phyloP scores from a whole-genome alignment of 116 monocot genomes.

The Iris pallida region DNA sequence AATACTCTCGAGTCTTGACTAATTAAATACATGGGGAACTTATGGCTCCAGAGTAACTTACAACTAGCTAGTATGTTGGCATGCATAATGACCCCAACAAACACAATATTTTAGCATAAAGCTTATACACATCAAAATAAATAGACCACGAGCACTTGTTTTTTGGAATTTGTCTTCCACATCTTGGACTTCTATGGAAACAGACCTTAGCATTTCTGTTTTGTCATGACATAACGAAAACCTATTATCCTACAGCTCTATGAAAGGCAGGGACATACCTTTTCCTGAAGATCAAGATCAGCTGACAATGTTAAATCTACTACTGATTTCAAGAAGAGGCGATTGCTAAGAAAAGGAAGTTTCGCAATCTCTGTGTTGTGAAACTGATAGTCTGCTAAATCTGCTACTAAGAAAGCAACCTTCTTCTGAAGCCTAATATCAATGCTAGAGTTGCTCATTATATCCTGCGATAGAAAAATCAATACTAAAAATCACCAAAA shows the following conservation, averaged over 20 bases:
- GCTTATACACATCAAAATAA: too few relatives aligned
- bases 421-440: conserved; percentile 67
- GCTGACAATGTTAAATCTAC: conserved; percentile 38
- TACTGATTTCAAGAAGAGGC: conserved; percentile 49
- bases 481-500: not conserved
- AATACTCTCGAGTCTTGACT: too few relatives aligned
- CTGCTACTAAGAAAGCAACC: conserved; percentile 46
- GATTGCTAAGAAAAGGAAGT: conserved; percentile 34
- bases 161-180: too few relatives aligned
- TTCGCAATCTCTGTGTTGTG: conserved; percentile 20
- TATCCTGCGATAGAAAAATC: conserved; percentile 34
- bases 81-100: too few relatives aligned
- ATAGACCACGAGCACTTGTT: too few relatives aligned
- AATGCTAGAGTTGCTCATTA: conserved; percentile 41
- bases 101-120: too few relatives aligned
- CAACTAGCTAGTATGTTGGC: too few relatives aligned
- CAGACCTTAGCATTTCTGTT: too few relatives aligned
- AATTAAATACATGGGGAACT: too few relatives aligned
- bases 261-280: conserved; percentile 31
- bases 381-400: conserved; percentile 51
- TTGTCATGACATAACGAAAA: not conserved
- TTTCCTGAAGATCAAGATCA: conserved; percentile 82
- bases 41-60: too few relatives aligned
- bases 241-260: not conserved
- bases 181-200: too few relatives aligned